phyloP scores from a whole-genome alignment of 2,329 filamentous ascomycete species.

The Alternaria hordeiaustralica region DNA sequence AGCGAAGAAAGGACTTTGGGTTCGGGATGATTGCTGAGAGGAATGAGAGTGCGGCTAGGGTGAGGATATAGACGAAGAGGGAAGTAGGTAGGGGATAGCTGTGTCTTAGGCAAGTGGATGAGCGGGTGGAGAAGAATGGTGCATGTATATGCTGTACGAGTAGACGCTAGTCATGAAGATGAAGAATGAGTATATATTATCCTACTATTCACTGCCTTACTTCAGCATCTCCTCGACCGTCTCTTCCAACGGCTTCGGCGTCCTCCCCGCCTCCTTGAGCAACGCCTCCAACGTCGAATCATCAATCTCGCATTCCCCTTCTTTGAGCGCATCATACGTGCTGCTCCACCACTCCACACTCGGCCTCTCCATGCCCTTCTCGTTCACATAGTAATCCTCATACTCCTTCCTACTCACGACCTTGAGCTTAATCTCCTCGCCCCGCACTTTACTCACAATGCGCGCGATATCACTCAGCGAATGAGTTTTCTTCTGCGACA shows the following conservation, averaged over 20 bases:
- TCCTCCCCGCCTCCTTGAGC: slow-evolving; percentile 42
- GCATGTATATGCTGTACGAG: not conserved
- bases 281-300: slow-evolving; percentile 51
- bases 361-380: slow-evolving; percentile 44
- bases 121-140: not conserved
- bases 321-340: slow-evolving; percentile 53
- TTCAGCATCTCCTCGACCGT: slow-evolving; percentile 52
- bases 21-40: slow-evolving; percentile 49
- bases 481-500: slow-evolving; percentile 41
- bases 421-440: slow-evolving; percentile 44
- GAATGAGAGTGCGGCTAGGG: slow-evolving; percentile 42
- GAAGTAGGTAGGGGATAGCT: not conserved
- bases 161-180: not conserved
- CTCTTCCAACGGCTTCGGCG: slow-evolving; percentile 47
- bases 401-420: slow-evolving; percentile 49
- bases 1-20: slow-evolving; percentile 65
- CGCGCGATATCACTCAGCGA: slow-evolving; percentile 39
- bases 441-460: slow-evolving; percentile 34
- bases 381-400: slow-evolving; percentile 50
- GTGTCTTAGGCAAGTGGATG: not conserved
- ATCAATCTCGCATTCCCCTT: slow-evolving; percentile 52
- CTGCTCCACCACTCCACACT: slow-evolving; percentile 56
- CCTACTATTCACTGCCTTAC: not conserved
- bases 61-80: slow-evolving; percentile 24
- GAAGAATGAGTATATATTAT: not conserved